Evolutionary conservation across 768 basidiomycete species (phyloP).

Genomic region (Candolleomyces eurysporus): DNA sequence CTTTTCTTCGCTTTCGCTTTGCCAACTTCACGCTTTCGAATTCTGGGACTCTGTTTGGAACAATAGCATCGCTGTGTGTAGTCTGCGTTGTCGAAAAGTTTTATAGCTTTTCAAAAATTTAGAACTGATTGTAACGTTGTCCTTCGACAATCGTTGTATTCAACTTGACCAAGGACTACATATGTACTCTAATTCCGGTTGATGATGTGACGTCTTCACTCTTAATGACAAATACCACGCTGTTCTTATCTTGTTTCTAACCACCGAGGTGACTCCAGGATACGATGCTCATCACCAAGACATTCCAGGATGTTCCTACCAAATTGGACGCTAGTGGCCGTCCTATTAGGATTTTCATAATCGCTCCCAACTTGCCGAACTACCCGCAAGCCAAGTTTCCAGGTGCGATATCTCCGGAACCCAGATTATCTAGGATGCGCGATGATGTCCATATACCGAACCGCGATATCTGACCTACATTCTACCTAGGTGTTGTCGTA

Average conservation of each 20-base stretch:
- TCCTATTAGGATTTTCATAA: constrained; percentile 79
- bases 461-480: background rate
- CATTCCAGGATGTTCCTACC: constrained; percentile 73
- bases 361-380: constrained; percentile 73
- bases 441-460: background rate
- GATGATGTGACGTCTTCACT: background rate
- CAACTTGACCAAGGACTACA: background rate
- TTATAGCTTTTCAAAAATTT: too few species aligned
- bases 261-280: background rate
- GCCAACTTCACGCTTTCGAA: too few species aligned
- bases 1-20: too few species aligned
- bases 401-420: constrained; percentile 38
- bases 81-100: too few species aligned
- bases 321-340: constrained; percentile 56
- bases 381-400: constrained; percentile 93
- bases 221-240: background rate
- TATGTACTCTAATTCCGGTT: background rate
- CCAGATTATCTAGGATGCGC: background rate
- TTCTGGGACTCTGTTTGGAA: too few species aligned
- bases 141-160: too few species aligned
- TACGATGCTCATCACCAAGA: constrained; percentile 80
- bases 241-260: background rate
- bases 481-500: constrained; percentile 66
- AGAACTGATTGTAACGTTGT: too few species aligned
- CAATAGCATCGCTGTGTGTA: too few species aligned